Conservation (phyloP, 2,329 filamentous ascomycete species). For the Neonectria magnoliae region DNA sequence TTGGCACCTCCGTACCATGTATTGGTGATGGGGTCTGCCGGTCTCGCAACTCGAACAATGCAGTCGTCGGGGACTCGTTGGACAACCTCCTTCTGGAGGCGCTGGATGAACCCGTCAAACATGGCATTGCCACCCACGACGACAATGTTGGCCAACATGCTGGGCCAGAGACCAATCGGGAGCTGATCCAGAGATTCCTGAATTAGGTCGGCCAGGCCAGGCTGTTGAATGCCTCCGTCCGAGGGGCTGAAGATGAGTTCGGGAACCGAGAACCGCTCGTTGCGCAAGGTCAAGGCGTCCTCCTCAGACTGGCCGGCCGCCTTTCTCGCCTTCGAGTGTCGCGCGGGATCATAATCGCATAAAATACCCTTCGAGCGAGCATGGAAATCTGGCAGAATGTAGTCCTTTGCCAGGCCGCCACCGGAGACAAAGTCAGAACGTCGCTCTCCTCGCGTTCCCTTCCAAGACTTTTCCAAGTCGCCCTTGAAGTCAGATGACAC, state of each 20-base stretch:
- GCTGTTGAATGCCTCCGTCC: slow-evolving; percentile 86
- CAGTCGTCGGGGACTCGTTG: slow-evolving; percentile 80
- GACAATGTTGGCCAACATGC: slow-evolving; percentile 85
- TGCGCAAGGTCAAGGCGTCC: slow-evolving; percentile 86
- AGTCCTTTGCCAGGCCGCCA: slow-evolving; percentile 82
- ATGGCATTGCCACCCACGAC: slow-evolving; percentile 88
- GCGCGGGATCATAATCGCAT: slow-evolving; percentile 78
- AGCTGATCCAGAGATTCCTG: slow-evolving; percentile 79
- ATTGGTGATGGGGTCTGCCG: slow-evolving; percentile 78
- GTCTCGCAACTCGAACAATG: slow-evolving; percentile 76
- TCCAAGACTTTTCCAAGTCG: slow-evolving; percentile 88
- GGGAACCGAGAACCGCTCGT: slow-evolving; percentile 90
- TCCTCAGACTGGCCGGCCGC: slow-evolving; percentile 63
- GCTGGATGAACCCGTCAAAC: slow-evolving; percentile 82
- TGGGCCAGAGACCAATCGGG: slow-evolving; percentile 85
- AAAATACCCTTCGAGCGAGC: slow-evolving; percentile 71
- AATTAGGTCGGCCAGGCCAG: slow-evolving; percentile 84
- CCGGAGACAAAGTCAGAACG: slow-evolving; percentile 60
- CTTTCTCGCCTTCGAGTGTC: slow-evolving; percentile 63
- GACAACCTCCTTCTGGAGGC: slow-evolving; percentile 80
- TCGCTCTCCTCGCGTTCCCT: slow-evolving; percentile 72
- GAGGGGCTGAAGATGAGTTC: slow-evolving; percentile 88
- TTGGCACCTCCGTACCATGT: slow-evolving; percentile 88
- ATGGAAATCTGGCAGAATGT: slow-evolving; percentile 86
- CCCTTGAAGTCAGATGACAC: slow-evolving; percentile 79